These are phyloP conservation scores for Solanum chiquidenum DNA, from an alignment of 257 asterid species.

Conservation along the genomic window DNA sequence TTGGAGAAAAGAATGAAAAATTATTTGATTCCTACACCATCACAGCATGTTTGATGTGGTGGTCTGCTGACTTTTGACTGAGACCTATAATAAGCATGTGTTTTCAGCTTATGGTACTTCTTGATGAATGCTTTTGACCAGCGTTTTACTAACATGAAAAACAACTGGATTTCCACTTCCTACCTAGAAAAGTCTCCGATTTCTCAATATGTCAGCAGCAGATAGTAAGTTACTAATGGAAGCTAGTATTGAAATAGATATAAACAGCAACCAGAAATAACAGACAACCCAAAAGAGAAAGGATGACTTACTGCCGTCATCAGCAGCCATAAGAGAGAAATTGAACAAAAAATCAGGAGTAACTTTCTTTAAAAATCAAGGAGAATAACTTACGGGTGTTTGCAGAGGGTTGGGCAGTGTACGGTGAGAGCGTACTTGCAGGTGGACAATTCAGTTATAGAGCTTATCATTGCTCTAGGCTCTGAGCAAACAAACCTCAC, in stretches of 20 bases:
- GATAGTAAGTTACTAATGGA: not conserved
- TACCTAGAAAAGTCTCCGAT: not conserved
- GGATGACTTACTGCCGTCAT: not conserved
- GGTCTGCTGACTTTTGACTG: not conserved
- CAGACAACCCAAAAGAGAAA: not conserved
- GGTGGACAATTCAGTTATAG: constrained; percentile 87
- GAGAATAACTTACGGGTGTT: constrained; percentile 70
- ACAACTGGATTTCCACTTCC: not conserved
- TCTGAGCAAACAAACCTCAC: constrained; percentile 96
- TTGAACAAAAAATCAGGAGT: not conserved
- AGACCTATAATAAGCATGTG: not conserved
- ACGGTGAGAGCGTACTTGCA: constrained; percentile 96
- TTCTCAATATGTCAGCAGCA: not conserved
- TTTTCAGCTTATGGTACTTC: not conserved
- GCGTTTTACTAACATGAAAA: not conserved
- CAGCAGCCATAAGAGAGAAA: not conserved
- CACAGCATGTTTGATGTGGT: not conserved
- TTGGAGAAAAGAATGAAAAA: not conserved
- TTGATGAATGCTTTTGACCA: not conserved
- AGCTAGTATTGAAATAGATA: not conserved
- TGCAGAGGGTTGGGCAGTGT: constrained; percentile 93
- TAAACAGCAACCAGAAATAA: not conserved
- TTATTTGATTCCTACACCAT: not conserved
- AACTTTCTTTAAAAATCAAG: not conserved
- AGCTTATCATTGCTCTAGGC: constrained; percentile 87